These are phyloP conservation scores for Scalesia atractyloides DNA, from an alignment of 129 eudicot species.

Conservation along the genomic window DNA sequence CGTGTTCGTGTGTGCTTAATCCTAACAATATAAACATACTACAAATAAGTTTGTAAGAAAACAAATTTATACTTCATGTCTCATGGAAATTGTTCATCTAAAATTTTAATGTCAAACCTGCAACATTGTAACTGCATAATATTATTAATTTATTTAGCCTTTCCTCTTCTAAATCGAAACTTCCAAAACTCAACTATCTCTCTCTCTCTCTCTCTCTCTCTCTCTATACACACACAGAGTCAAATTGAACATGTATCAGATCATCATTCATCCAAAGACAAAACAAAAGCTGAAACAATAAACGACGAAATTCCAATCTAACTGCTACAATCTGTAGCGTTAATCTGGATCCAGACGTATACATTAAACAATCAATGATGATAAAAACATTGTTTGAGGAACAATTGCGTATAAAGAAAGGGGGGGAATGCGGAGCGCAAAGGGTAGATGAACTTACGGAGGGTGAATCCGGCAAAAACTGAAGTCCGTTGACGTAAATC, in stretches of 20 bases:
- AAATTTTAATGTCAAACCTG: neutral
- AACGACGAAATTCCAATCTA: neutral
- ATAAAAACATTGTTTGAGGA: neutral
- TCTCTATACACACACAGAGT: neutral
- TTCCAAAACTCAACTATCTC: too few relatives aligned
- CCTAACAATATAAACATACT: neutral
- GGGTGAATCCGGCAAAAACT: constrained; percentile 39
- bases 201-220: too few relatives aligned
- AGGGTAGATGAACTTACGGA: constrained; percentile 38
- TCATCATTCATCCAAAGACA: constrained; percentile 11
- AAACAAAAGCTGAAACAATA: neutral
- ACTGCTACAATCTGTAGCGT: neutral
- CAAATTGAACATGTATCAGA: neutral
- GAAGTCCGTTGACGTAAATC: constrained; percentile 56
- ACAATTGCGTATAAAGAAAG: neutral
- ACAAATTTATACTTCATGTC: neutral
- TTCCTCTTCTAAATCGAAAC: too few relatives aligned
- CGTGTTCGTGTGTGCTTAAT: too few relatives aligned
- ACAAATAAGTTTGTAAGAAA: neutral
- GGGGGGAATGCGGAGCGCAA: constrained; percentile 1
- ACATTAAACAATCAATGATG: neutral
- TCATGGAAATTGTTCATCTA: neutral
- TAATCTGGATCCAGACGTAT: neutral
- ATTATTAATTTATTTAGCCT: neutral
- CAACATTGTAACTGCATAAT: constrained; percentile 1